phyloP scores from a whole-genome alignment of 495 filamentous ascomycete genomes.

The Apiosordaria backusii region DNA sequence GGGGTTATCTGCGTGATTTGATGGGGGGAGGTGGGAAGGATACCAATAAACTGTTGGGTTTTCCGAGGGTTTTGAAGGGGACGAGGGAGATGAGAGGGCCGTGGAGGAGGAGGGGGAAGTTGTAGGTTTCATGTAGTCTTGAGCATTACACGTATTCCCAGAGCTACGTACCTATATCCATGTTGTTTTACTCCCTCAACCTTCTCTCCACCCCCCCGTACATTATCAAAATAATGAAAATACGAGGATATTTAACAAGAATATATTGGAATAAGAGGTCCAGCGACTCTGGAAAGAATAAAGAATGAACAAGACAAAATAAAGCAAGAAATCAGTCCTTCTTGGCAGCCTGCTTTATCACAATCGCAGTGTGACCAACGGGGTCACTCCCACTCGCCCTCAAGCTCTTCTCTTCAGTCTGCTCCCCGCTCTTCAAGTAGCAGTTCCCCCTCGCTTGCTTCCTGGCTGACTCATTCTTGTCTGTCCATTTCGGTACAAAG shows the following conservation, averaged over 20 bases:
- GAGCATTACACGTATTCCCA: no score
- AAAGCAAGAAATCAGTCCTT: background rate
- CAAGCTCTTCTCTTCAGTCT: background rate
- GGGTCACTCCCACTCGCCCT: background rate
- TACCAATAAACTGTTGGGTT: background rate
- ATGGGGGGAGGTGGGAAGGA: background rate
- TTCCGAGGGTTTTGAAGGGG: slow-evolving; percentile 9
- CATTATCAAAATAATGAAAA: no score
- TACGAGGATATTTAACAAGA: no score
- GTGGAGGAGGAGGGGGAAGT: slow-evolving; percentile 38
- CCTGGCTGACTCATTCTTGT: background rate
- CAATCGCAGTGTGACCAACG: background rate
- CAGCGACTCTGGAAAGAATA: no score
- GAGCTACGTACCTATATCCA: no score
- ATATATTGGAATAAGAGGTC: no score
- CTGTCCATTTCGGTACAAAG: background rate
- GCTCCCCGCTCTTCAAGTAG: background rate
- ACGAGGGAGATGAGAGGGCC: background rate
- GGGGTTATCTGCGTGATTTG: slow-evolving; percentile 2
- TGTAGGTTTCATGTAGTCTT: no score
- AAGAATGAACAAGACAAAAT: no score
- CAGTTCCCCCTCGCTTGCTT: background rate
- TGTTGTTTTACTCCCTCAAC: no score
- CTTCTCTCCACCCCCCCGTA: no score
- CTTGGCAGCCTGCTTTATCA: background rate